Evolutionary conservation across 176 grass and related monocot species (phyloP).

Genomic region (Carex kokanica): DNA sequence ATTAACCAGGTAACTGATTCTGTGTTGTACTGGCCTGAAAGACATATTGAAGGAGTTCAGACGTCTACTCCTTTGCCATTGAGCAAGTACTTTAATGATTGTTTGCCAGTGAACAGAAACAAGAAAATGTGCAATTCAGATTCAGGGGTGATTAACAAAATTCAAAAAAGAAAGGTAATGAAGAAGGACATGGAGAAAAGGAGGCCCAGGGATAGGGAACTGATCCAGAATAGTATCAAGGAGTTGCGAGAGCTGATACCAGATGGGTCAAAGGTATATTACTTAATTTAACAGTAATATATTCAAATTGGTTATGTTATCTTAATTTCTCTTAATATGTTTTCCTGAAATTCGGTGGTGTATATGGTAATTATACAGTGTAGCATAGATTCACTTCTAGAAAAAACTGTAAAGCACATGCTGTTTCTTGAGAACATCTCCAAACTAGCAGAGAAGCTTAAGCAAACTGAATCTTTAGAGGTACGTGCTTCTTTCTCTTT

Average conservation of each 20-base stretch:
- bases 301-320: not conserved
- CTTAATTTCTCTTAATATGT: not conserved
- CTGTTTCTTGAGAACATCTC: conserved; percentile 62
- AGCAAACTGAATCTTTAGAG: conserved; percentile 21
- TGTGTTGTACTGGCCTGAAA: not conserved
- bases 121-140: not conserved
- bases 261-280: conserved; percentile 54
- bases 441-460: conserved; percentile 54
- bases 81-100: conserved; percentile 29
- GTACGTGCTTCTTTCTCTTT: not conserved
- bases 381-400: conserved; percentile 71
- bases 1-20: not conserved
- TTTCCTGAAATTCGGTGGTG: conserved; percentile 1
- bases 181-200: conserved; percentile 35
- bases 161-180: conserved; percentile 28
- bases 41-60: conserved; percentile 3
- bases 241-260: conserved; percentile 71
- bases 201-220: conserved; percentile 74
- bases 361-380: conserved; percentile 54
- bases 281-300: not conserved
- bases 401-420: conserved; percentile 62
- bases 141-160: not conserved
- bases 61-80: conserved; percentile 29
- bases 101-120: not conserved
- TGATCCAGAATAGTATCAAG: conserved; percentile 78